Percentiles rank a stretch among this genome's conserved stretches.
These are phyloP conservation scores for Trametes maxima DNA, from an alignment of 768 basidiomycete species.

Conservation along the genomic window DNA sequence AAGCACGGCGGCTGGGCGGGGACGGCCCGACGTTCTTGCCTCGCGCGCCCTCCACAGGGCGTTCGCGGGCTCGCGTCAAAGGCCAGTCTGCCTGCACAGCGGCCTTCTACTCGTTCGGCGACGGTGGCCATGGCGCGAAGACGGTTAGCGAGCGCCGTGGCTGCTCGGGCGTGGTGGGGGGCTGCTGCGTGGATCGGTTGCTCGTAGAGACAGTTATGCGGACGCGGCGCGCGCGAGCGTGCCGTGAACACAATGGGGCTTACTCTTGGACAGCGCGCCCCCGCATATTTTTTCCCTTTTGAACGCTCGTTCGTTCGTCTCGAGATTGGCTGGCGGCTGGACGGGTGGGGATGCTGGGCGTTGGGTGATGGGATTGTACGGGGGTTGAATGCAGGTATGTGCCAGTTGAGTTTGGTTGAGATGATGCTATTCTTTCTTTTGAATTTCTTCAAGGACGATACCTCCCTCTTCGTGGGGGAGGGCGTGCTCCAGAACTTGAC, in stretches of 20 bases:
- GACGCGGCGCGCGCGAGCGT: conserved; percentile 50
- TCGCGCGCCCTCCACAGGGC: conserved; percentile 23
- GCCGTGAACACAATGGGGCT: conserved; percentile 90
- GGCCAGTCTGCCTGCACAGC: conserved; percentile 35
- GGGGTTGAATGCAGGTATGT: conserved; percentile 1
- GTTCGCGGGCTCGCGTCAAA: conserved; percentile 44
- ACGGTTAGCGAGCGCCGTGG: conserved; percentile 60
- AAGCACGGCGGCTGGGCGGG: conserved; percentile 69
- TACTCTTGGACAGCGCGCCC: conserved; percentile 72
- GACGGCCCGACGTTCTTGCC: conserved; percentile 40
- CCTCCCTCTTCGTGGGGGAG: conserved; percentile 41
- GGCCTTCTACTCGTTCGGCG: conserved; percentile 53
- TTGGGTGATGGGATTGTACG: neutral
- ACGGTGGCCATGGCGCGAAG: conserved; percentile 63
- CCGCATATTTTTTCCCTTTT: conserved; percentile 54
- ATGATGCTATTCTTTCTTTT: conserved; percentile 66
- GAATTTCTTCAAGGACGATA: conserved; percentile 96
- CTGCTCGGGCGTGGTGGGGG: conserved; percentile 47
- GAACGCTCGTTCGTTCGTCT: conserved; percentile 46
- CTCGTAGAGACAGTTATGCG: conserved; percentile 92
- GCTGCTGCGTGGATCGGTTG: conserved; percentile 52
- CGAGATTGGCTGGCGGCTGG: conserved; percentile 38
- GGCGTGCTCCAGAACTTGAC: conserved; percentile 81
- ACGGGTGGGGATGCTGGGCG: neutral
- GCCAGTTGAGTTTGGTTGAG: conserved; percentile 16